Conservation (phyloP, 2,329 filamentous ascomycete species). For the Trichophyton mentagrophytes region DNA sequence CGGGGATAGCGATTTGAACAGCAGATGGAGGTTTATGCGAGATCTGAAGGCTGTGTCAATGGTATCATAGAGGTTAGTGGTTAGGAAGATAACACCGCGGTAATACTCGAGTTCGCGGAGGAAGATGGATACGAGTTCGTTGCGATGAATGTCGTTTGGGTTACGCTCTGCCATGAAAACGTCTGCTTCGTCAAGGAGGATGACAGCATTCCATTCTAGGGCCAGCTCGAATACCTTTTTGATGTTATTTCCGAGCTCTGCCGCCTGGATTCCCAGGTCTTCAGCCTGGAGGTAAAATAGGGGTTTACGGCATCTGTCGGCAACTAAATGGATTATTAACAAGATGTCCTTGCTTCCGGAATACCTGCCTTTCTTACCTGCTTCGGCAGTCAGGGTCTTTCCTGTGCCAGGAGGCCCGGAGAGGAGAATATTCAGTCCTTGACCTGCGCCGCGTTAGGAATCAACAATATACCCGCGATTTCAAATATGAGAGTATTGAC, state of each 20-base stretch:
- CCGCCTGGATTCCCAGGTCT: conserved; percentile 13
- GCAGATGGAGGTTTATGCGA: conserved; percentile 37
- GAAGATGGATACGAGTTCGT: conserved; percentile 16
- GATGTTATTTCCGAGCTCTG: conserved; percentile 16
- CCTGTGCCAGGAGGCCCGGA: conserved; percentile 18
- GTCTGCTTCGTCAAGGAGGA: conserved; percentile 21
- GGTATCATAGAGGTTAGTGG: conserved; percentile 21
- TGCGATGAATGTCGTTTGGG: conserved; percentile 14
- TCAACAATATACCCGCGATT: not conserved
- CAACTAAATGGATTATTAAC: conserved; percentile 10
- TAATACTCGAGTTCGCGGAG: conserved; percentile 18
- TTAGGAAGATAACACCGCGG: conserved; percentile 22
- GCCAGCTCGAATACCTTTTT: conserved; percentile 19
- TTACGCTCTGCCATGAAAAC: conserved; percentile 18
- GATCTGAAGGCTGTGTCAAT: conserved; percentile 30
- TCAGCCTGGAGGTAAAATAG: conserved; percentile 10
- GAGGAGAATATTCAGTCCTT: conserved; percentile 7
- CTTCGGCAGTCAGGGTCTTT: conserved; percentile 27
- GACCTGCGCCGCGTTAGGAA: not conserved
- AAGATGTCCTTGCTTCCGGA: conserved; percentile 16
- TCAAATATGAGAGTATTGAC: not conserved
- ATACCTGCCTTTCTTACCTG: conserved; percentile 12
- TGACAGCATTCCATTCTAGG: conserved; percentile 14
- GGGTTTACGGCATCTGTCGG: conserved; percentile 6
- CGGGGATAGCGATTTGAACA: conserved; percentile 31